Conservation (phyloP, 208 protist genomes). For the Trichomonas vaginalis region DNA sequence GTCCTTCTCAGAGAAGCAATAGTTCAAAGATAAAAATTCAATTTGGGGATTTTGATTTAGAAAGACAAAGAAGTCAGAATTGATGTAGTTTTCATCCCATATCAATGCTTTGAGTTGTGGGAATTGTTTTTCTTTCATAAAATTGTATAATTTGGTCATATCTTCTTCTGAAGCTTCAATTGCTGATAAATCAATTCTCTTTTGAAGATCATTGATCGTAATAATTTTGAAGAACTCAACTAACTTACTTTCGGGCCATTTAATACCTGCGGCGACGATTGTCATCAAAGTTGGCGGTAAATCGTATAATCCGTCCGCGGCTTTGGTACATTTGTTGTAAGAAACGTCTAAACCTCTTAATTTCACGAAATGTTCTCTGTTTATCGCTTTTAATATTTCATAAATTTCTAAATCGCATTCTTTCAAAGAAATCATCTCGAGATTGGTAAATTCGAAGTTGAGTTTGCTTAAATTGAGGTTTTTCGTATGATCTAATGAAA, state of each 20-base stretch:
- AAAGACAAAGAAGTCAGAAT: not conserved
- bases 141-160: not conserved
- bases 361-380: not conserved
- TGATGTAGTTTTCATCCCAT: not conserved
- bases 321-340: not conserved
- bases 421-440: not conserved
- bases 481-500: not conserved
- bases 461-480: not conserved
- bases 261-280: not conserved
- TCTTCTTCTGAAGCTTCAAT: not conserved
- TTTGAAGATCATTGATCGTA: not conserved
- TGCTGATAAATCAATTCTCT: not conserved
- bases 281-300: not conserved
- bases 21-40: not conserved
- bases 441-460: not conserved
- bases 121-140: not conserved
- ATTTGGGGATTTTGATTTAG: not conserved
- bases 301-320: not conserved
- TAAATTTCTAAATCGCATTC: not conserved
- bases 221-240: not conserved
- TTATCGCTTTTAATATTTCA: not conserved
- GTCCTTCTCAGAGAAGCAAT: not conserved
- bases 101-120: not conserved
- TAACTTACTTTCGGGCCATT: not conserved
- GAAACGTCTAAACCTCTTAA: not conserved